Evolutionary conservation across 2,329 filamentous ascomycete genomes (phyloP), one percentile per base, ranked within the genome.

Genomic region (Colletotrichum phormii): DNA sequence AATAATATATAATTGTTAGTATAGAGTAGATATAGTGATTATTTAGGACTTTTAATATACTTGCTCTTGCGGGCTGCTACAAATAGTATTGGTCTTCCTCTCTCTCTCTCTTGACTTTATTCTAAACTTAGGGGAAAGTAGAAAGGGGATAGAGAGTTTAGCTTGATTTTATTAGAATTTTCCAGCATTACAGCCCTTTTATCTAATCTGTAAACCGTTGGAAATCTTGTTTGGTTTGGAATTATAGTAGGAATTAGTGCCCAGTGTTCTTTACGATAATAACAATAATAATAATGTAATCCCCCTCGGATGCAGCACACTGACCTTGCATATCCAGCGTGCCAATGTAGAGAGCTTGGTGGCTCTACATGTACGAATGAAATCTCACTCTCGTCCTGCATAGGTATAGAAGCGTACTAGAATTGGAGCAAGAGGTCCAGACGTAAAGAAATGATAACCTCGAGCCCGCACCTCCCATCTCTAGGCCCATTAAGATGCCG

Each of bases 241-340:
- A 49, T n/a, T 18, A 9, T 15, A 49, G 6, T n/a, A 22, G 24
- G 13, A 15, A 24, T 13, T 61, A 5, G 26, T 46, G 42, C 22
- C 31, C 18, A 18, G 22, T 6, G 18, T 35, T 53, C 9, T 11
- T 33, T 8, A 24, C 46, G 18, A 53, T 29, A 18, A 15, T 29
- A 12, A 18, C 15, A 15, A 2, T 26, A 26, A 26, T 4, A 26
- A 26, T 4, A 26, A 42, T 29, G 54, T 67, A 49, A 35, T 35
- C 9, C 33, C 4, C 35, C 37, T 13, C 31, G 22, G 54, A 58
- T 57, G 64, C 42, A 29, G n/a, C 64, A 49, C 37, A 67, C 46
- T 67, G 64, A 60, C 64, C 64, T 66, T 66, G 54, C 64, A 66
- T 46, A 33, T n/a, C 51, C 5, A 49, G 42, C 18, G 42, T 49